Conservation (phyloP, 2,329 filamentous ascomycete genomes). For the Fusarium heterosporum region DNA sequence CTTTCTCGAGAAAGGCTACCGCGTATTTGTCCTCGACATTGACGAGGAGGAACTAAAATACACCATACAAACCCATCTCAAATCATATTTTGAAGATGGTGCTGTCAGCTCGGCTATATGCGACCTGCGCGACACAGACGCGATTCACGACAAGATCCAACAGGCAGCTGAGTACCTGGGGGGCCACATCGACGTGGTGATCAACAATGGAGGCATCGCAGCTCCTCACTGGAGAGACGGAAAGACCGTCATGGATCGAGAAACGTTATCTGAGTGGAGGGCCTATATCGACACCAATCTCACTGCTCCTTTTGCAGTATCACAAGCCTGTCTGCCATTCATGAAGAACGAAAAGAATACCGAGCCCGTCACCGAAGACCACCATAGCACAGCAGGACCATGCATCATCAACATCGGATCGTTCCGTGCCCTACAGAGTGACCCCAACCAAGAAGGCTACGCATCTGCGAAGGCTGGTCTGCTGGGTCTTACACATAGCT, state of each 20-base stretch:
- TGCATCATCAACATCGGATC: conserved; percentile 24
- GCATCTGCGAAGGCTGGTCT: conserved; percentile 20
- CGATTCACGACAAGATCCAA: conserved; percentile 6
- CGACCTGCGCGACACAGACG: conserved; percentile 1
- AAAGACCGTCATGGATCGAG: conserved; percentile 11
- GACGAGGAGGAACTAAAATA: conserved; percentile 15
- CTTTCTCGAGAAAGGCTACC: conserved; percentile 15
- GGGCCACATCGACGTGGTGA: conserved; percentile 3
- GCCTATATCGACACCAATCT: conserved; percentile 19
- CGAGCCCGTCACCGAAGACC: neutral
- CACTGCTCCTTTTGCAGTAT: conserved; percentile 12
- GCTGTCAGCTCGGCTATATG: neutral
- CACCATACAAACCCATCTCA: conserved; percentile 10
- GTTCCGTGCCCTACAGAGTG: conserved; percentile 14
- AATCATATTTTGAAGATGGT: conserved; percentile 8
- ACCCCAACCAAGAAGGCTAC: conserved; percentile 18
- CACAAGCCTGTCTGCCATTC: conserved; percentile 13
- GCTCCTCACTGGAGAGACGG: conserved; percentile 21
- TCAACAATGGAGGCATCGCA: conserved; percentile 24
- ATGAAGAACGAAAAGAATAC: conserved; percentile 24
- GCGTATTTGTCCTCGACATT: conserved; percentile 18
- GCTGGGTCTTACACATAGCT: conserved; percentile 13
- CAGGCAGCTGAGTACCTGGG: conserved; percentile 13
- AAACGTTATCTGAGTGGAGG: conserved; percentile 4
- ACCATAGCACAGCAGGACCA: conserved; percentile 14